Evolutionary conservation across 2,329 filamentous ascomycete genomes (phyloP), one percentile per base, ranked within the genome.

Genomic region (Fusarium armeniacum): DNA sequence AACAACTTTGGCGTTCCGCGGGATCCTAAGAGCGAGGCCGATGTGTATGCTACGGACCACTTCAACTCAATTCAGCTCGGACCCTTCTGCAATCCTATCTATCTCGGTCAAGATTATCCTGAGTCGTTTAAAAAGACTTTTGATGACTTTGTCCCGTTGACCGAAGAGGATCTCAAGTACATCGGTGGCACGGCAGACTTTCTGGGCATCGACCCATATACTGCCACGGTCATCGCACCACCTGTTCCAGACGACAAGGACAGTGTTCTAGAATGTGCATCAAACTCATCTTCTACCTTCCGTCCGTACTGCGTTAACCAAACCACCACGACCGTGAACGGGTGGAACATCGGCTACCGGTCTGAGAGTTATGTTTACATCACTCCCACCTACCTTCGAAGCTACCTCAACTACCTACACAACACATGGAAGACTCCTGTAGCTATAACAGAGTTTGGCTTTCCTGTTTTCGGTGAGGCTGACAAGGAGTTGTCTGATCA

Each of bases 281-380:
- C 77, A 9, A 84, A 89, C 70, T 69, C 75, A 2, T 81, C 78
- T 8, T 80, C 84, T 32, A 69, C 82, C 0, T 77, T 83, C 11
- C 83, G 81, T 22, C 87, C 87, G 0, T 83, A 84, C 63, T 90
- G 87, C 67, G 85, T 86, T 2, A 81, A 80, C 1, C 82, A 85
- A 59, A 81, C 80, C 13, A 83, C 78, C 0, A 78, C 75, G 2
- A 84, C 84, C 40, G 75, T 79, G 3, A 83, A 83, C 32, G 86
- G 86, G 4, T 90, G 87, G 87, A 80, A 85, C 68, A 85, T 89
- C 50, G 87, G 87, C 22, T 87, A 88, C 65, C 79, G 82, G 15
- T 87, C 85, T 3, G 78, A 86, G 35, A 81, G 81, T 3, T 87
- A 88, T 71, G 83, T 86, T n/a, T 88, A 89, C 76, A 84, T 85